Evolutionary conservation across 805 yeast species (phyloP).

Genomic region (Schizosaccharomyces cryophilus): DNA sequence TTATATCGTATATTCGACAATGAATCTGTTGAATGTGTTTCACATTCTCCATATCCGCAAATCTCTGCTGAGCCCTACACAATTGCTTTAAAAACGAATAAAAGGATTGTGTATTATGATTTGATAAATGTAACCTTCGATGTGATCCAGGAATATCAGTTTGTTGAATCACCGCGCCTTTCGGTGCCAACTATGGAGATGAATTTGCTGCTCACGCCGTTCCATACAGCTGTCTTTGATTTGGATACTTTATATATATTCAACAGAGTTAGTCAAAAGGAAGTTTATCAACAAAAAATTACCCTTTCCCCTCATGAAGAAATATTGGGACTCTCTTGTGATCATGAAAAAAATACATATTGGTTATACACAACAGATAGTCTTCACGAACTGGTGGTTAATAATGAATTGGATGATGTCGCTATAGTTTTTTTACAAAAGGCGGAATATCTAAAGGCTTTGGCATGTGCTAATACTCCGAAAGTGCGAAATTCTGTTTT

Average conservation of each 20-base stretch:
- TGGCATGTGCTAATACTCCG: constrained; percentile 21
- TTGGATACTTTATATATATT: neutral
- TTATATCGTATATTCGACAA: neutral
- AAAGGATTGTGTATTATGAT: neutral
- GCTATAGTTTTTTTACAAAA: constrained; percentile 41
- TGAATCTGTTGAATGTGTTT: neutral
- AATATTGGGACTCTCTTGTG: constrained; percentile 26
- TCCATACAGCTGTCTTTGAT: neutral
- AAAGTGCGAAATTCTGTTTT: constrained; percentile 24
- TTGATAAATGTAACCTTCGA: neutral
- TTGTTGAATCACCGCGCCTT: neutral
- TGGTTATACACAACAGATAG: constrained; percentile 46
- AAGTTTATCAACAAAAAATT: constrained; percentile 23
- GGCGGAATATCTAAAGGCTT: constrained; percentile 39
- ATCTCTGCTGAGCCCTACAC: neutral
- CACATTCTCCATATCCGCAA: neutral
- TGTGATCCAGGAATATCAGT: neutral
- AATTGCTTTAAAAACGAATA: neutral
- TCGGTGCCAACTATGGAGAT: neutral
- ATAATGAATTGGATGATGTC: constrained; percentile 44
- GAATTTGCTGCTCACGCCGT: neutral
- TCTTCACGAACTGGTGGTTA: constrained; percentile 48
- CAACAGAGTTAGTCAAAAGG: neutral
- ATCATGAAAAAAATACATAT: constrained; percentile 28
- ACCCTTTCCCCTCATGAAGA: constrained; percentile 22